Evolutionary conservation across 2,329 filamentous ascomycete species (phyloP), one percentile per base, ranked within the genome.

Genomic region (Zasmidium citrigriseum): DNA sequence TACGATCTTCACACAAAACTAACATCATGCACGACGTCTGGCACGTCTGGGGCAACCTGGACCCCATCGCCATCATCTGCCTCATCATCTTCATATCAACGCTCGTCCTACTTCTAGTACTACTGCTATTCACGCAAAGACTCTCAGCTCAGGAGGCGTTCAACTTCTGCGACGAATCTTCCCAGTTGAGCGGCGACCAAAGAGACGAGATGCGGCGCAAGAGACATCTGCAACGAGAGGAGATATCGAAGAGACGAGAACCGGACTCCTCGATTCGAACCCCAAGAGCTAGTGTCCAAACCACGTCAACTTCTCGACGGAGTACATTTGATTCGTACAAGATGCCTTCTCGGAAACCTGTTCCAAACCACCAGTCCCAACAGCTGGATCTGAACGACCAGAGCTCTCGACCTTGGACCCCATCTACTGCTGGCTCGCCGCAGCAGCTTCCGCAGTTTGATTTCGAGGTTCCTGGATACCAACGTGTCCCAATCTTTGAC

Each of bases 1-100:
- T n/a, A n/a, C n/a, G n/a, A n/a, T n/a, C n/a, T n/a, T n/a, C n/a
- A n/a, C n/a, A n/a, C n/a, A n/a, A n/a, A n/a, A n/a, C n/a, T n/a
- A n/a, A n/a, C n/a, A n/a, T n/a, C n/a, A n/a, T n/a, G n/a, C n/a
- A n/a, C n/a, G n/a, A 41, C 34, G 18, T 41, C 16, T 4, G 34
- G 5, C 12, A 41, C 16, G 14, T 41, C 34, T 41, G 34, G 34
- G 34, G 34, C 7, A 7, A 41, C 34, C 16, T 41, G 5, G 52
- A 54, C 44, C 52, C 52, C 3, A 54, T 46, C 34, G 44, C 52
- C 4, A 25, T 54, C 7, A 20, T 46, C 21, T 46, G n/a, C 23
- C 16, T 27, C 21, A 46, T 54, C 52, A 29, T 29, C 9, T 41
- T 46, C 3, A 25, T 45, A 22, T 11, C 24, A 2, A 25, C 29